Base-by-base conservation (phyloP, 202 grass and related monocot genomes). In the Panicum virgatum region DNA sequence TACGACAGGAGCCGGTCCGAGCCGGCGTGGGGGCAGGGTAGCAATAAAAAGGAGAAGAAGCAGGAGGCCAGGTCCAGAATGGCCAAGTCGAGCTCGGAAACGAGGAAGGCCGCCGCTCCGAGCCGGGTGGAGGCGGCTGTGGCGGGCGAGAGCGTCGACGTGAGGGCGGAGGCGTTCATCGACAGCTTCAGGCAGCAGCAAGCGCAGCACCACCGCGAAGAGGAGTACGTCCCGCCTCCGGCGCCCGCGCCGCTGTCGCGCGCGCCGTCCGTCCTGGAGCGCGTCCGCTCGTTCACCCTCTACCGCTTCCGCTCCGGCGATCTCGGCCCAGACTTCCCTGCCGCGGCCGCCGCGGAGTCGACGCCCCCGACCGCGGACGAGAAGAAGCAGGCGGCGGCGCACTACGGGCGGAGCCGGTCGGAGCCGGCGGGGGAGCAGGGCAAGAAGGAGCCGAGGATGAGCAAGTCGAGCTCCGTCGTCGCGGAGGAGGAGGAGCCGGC, bases 111-210 rank as follows among this genome's bases (percentile, higher is more conserved):
- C 45, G 47, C 47, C 13, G 45, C 30, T 8, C 16, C 16, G 65
- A 57, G 15, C 0, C 78, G 1, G 3, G 64, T 0, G 22, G 50
- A 29, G 50, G 48, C 14, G n/a, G n/a, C 18, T 3, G 6, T 60
- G 18, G 79, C 53, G 46, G 85, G 62, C 23, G 73, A 79, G 40
- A 73, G 61, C 57, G 85, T 94, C 2, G 27, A 94, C 76, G 86
- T 76, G 23, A 84, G 91, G 54, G 91, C 88, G 32, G 88, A 91
- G 3, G 88, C 85, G 40, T 94, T 94, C 79, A 94, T 94, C 25
- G 88, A 83, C 62, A 72, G 83, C 4, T 94, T 94, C 76, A 83
- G 12, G 50, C 79, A 86, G 64, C 79, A 80, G 64, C 63, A 69
- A 4, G 22, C 20, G 50, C 23, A 5, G 29, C 62, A 52, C 34